Percentiles rank a stretch among this genome's conserved stretches.
Conservation (phyloP, 441 rosid species). For the Macaranga tanarius region DNA sequence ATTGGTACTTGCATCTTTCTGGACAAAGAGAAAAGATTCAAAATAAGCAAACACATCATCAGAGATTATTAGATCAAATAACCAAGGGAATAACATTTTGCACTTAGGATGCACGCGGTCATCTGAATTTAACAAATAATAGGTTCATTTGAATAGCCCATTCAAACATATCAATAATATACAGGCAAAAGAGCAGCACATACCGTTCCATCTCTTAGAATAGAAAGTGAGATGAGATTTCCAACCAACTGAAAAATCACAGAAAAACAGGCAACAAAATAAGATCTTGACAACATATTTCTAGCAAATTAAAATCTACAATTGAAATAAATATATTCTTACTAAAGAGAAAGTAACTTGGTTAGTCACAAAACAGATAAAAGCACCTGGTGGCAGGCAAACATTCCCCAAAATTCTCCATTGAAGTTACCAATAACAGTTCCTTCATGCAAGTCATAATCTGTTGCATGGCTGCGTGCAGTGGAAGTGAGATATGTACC, state of each 20-base stretch:
- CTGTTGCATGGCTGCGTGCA: slow-evolving; percentile 73
- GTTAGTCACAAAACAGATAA: slow-evolving; percentile 1
- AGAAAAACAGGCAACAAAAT: not conserved
- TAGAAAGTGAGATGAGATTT: slow-evolving; percentile 77
- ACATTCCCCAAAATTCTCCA: slow-evolving; percentile 92
- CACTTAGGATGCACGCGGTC: not conserved
- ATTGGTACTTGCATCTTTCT: not conserved
- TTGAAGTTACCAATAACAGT: slow-evolving; percentile 76
- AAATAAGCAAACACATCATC: not conserved
- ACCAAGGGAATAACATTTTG: not conserved
- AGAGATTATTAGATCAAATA: not conserved
- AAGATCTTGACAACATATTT: not conserved
- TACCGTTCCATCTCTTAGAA: slow-evolving; percentile 63
- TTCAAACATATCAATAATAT: not conserved
- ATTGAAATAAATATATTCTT: slow-evolving; percentile 3
- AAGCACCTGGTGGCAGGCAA: slow-evolving; percentile 84
- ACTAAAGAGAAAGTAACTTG: slow-evolving; percentile 9
- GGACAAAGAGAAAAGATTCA: not conserved
- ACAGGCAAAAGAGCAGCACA: slow-evolving; percentile 21
- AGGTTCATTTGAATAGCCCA: not conserved
- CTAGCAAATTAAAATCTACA: slow-evolving; percentile 2
- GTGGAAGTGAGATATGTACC: slow-evolving; percentile 90
- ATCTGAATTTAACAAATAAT: not conserved
- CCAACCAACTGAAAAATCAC: slow-evolving; percentile 66
- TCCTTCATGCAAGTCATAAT: slow-evolving; percentile 60